Evolutionary conservation across 2,329 filamentous ascomycete genomes (phyloP).

Genomic region (Nemania sp.): DNA sequence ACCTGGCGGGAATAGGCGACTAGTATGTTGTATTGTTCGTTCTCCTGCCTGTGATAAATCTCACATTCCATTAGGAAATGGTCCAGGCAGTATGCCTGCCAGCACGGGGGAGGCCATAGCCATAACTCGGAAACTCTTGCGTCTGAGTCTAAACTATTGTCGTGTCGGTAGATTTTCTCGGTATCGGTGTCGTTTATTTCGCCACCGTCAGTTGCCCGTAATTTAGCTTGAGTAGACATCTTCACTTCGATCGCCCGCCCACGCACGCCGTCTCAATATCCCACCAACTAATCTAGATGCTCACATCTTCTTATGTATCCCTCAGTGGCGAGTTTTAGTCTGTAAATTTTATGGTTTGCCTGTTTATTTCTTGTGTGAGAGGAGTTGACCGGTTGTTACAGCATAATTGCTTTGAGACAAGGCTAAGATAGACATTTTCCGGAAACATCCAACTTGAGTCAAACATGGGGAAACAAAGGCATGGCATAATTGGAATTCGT

Average conservation of each 20-base stretch:
- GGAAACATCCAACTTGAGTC: slow-evolving; percentile 28
- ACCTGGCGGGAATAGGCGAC: slow-evolving; percentile 21
- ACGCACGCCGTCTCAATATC: not conserved
- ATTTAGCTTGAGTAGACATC: not conserved
- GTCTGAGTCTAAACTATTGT: not conserved
- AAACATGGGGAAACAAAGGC: slow-evolving; percentile 27
- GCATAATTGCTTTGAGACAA: slow-evolving; percentile 21
- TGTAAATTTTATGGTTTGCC: not conserved
- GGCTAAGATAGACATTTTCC: slow-evolving; percentile 4
- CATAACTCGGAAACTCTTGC: slow-evolving; percentile 8
- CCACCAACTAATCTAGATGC: not conserved
- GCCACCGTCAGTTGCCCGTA: not conserved
- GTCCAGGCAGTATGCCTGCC: slow-evolving; percentile 45
- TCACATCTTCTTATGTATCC: not conserved
- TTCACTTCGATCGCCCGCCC: not conserved
- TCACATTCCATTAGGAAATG: slow-evolving; percentile 48
- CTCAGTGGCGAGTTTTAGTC: not conserved
- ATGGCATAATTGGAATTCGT: not conserved
- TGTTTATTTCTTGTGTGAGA: slow-evolving; percentile 1
- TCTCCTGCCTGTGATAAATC: slow-evolving; percentile 45
- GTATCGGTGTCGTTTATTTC: not conserved
- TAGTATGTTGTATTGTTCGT: slow-evolving; percentile 32
- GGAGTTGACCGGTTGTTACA: not conserved
- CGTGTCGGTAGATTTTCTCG: not conserved
- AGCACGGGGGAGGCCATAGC: slow-evolving; percentile 43